Conservation (phyloP, 371 early-diverging fungal species). For the Mucor saturninus region DNA sequence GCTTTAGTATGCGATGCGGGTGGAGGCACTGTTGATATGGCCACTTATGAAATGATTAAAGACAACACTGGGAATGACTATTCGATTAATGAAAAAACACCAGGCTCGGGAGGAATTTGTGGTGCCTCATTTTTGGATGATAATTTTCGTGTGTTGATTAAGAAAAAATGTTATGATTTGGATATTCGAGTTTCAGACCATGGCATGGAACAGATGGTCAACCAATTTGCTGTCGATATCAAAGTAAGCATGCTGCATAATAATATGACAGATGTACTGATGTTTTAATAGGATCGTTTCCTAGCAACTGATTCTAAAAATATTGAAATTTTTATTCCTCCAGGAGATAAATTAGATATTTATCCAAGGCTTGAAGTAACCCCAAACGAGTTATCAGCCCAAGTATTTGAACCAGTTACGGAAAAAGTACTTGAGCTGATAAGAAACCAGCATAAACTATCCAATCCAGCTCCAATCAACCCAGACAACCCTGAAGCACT, state of each 20-base stretch:
- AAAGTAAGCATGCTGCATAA: constrained; percentile 28
- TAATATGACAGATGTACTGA: neutral
- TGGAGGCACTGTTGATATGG: constrained; percentile 66
- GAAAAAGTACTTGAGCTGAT: constrained; percentile 10
- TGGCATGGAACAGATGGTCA: constrained; percentile 39
- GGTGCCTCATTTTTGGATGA: constrained; percentile 59
- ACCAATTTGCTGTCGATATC: constrained; percentile 31
- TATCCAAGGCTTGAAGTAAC: constrained; percentile 2
- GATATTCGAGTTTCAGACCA: constrained; percentile 29
- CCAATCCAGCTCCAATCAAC: neutral
- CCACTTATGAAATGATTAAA: constrained; percentile 37
- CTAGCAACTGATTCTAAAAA: neutral
- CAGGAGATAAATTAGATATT: neutral
- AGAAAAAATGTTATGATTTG: constrained; percentile 32
- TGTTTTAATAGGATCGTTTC: neutral
- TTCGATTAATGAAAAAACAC: constrained; percentile 47
- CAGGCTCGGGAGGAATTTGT: constrained; percentile 53
- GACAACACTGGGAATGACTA: constrained; percentile 23
- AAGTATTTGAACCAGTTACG: constrained; percentile 20
- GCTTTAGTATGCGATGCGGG: constrained; percentile 69
- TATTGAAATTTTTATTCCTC: neutral
- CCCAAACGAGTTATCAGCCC: constrained; percentile 7
- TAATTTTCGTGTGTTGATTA: constrained; percentile 39
- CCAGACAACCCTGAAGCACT: neutral
- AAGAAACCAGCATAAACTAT: neutral